phyloP scores from a whole-genome alignment of 176 grass and related monocot species.

The Olyra latifolia region DNA sequence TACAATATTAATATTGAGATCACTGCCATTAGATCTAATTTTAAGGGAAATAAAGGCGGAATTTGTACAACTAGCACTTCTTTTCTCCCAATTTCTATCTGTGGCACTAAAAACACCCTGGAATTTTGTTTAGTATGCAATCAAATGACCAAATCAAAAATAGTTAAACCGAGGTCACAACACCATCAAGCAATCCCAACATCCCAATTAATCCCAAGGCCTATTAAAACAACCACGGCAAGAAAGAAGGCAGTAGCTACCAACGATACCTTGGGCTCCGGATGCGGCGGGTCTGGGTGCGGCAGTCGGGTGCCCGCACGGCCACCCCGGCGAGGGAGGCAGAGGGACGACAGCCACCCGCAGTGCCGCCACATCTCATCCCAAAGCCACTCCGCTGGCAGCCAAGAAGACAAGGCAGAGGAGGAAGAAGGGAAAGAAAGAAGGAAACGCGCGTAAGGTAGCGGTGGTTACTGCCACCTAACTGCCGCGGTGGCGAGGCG shows the following conservation, averaged over 20 bases:
- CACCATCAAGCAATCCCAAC: not conserved
- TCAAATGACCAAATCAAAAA: constrained; percentile 21
- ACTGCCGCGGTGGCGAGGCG: constrained; percentile 1
- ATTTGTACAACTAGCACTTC: not conserved
- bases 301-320: not conserved
- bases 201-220: not conserved
- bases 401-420: constrained; percentile 7
- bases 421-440: not conserved
- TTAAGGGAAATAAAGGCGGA: not conserved
- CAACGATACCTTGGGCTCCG: constrained; percentile 29
- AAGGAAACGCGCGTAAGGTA: constrained; percentile 3
- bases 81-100: not conserved
- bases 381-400: not conserved
- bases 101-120: not conserved
- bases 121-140: not conserved
- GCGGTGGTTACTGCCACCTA: constrained; percentile 21
- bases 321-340: constrained; percentile 20
- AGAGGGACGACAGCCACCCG: constrained; percentile 38
- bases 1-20: not conserved
- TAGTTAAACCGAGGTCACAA: not conserved
- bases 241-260: not conserved
- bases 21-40: not conserved
- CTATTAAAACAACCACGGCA: not conserved
- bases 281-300: constrained; percentile 32
- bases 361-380: constrained; percentile 44